These are phyloP conservation scores for Pisolithus microcarpus DNA, from an alignment of 768 basidiomycete genomes.

Conservation along the genomic window DNA sequence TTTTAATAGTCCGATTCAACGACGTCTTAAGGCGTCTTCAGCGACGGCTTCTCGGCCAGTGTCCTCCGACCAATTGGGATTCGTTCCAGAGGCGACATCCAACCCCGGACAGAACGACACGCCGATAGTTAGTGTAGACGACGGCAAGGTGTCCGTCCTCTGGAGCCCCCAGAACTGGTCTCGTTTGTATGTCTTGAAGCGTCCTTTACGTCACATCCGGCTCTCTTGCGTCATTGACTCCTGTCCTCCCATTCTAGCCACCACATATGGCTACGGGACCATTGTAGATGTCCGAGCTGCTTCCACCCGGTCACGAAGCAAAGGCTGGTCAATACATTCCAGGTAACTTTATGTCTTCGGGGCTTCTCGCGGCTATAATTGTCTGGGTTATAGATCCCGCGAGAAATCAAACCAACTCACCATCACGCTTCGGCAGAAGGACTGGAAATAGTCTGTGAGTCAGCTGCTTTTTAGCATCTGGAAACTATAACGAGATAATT, in stretches of 20 bases:
- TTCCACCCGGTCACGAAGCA: constrained; percentile 89
- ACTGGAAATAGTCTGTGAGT: constrained; percentile 69
- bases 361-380: not conserved
- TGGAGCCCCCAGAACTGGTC: constrained; percentile 73
- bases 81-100: constrained; percentile 9
- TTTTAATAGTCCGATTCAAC: not conserved
- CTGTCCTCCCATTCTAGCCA: constrained; percentile 48
- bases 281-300: constrained; percentile 82
- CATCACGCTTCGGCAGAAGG: constrained; percentile 55
- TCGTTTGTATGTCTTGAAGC: constrained; percentile 53
- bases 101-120: constrained; percentile 24
- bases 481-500: not conserved
- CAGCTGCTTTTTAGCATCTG: not conserved
- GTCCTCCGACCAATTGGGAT: constrained; percentile 26
- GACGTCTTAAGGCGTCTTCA: constrained; percentile 9
- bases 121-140: constrained; percentile 51
- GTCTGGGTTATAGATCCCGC: constrained; percentile 53
- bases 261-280: constrained; percentile 87
- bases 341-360: constrained; percentile 37
- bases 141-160: constrained; percentile 55
- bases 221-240: not conserved
- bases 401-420: constrained; percentile 56
- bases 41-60: constrained; percentile 1
- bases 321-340: constrained; percentile 78
- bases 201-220: not conserved